A percentile compares a stretch with the other conserved stretches of the same genome.
Conservation (phyloP, 192 early-diverging fungal genomes). For the Spizellomyces punctatus region DNA sequence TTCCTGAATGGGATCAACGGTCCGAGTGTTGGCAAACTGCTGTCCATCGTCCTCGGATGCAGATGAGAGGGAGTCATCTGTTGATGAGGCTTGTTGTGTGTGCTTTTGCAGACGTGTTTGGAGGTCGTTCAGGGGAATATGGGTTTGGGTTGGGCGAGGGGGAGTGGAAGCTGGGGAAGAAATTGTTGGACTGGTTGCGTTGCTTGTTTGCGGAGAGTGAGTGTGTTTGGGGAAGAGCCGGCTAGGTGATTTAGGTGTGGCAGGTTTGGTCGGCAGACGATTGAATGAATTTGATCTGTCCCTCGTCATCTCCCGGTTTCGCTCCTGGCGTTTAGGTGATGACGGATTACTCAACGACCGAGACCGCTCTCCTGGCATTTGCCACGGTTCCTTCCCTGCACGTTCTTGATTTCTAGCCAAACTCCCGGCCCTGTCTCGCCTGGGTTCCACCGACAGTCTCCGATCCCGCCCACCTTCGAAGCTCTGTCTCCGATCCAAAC, state of each 20-base stretch:
- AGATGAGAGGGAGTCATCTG: too few relatives aligned
- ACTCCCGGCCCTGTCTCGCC: too few relatives aligned
- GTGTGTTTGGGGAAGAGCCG: neutral
- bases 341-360: neutral
- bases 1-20: constrained; percentile 2
- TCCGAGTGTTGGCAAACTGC: constrained; percentile 2
- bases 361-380: neutral
- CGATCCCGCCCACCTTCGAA: too few relatives aligned
- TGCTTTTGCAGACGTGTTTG: neutral
- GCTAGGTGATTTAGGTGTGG: neutral
- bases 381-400: too few relatives aligned
- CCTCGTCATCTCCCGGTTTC: constrained; percentile 3
- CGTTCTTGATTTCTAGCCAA: too few relatives aligned
- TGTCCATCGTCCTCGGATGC: too few relatives aligned
- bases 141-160: neutral
- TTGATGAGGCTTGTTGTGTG: neutral
- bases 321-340: neutral
- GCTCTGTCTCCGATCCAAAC: too few relatives aligned
- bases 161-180: neutral
- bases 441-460: too few relatives aligned
- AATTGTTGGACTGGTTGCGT: neutral
- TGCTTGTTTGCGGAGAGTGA: neutral
- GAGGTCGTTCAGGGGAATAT: neutral
- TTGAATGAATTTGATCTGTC: neutral
- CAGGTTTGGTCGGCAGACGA: neutral